These are phyloP conservation scores for Tremellales sp. DNA, from an alignment of 1,284 basidiomycete species.

Conservation along the genomic window DNA sequence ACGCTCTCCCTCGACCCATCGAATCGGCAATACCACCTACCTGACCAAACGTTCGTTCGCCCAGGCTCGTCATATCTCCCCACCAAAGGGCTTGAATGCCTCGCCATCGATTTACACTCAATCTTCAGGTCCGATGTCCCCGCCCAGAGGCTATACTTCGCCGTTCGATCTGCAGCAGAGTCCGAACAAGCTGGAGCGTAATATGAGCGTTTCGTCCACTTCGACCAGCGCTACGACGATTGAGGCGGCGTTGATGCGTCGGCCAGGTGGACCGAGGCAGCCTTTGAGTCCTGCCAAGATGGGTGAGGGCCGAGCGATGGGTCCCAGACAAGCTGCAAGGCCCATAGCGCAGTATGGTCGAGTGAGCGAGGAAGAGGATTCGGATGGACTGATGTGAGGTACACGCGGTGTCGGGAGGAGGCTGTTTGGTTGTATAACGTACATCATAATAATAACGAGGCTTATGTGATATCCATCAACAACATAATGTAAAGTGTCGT, in stretches of 20 bases:
- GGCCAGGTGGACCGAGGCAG: neutral
- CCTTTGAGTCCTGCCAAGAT: neutral
- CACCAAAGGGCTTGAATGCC: neutral
- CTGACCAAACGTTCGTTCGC: neutral
- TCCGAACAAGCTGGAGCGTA: conserved; percentile 2
- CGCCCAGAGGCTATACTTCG: too few species aligned
- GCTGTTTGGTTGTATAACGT: too few species aligned
- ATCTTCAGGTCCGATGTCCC: too few species aligned
- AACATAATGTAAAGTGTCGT: too few species aligned
- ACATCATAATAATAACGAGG: too few species aligned
- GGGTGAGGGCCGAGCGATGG: too few species aligned
- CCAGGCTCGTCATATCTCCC: neutral
- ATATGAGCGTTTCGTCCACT: conserved; percentile 11
- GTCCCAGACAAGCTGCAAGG: too few species aligned
- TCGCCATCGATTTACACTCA: neutral
- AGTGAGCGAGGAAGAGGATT: conserved; percentile 21
- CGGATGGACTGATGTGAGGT: conserved; percentile 25
- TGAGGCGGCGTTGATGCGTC: conserved; percentile 19
- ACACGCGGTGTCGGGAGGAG: too few species aligned
- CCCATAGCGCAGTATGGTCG: neutral
- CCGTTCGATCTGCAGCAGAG: too few species aligned
- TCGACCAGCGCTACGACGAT: conserved; percentile 26
- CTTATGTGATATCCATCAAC: too few species aligned
- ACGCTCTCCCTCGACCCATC: neutral
- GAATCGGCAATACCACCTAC: neutral